Percentiles rank a stretch among this genome's conserved stretches.
Evolutionary conservation across 108 stramenopile genomes (phyloP).

Genomic region (Nannochloropsis salina): DNA sequence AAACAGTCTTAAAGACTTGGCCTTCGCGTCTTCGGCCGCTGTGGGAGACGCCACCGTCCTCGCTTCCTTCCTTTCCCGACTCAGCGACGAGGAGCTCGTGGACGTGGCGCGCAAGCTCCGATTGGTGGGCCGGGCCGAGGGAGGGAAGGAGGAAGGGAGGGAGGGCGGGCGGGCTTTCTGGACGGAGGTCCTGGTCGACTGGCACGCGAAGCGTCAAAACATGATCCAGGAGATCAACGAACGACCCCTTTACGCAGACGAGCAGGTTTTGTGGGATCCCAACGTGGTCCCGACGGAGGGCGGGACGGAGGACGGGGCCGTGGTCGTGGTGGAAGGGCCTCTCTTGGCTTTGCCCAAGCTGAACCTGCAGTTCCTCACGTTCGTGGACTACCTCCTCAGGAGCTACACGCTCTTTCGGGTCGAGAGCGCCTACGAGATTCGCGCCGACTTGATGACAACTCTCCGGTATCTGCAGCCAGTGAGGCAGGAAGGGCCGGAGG

Average conservation of each 20-base stretch:
- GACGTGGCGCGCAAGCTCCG: conserved; percentile 67
- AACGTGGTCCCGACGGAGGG: conserved; percentile 39
- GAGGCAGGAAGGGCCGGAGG: conserved; percentile 19
- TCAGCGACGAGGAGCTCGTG: conserved; percentile 57
- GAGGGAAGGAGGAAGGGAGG: neutral
- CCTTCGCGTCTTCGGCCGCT: conserved; percentile 64
- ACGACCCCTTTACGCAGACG: conserved; percentile 79
- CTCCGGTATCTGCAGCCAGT: conserved; percentile 61
- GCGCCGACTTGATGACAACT: conserved; percentile 77
- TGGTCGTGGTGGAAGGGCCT: neutral
- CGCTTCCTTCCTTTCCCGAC: conserved; percentile 50
- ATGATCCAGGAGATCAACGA: conserved; percentile 33
- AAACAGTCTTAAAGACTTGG: conserved; percentile 58
- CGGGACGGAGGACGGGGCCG: neutral
- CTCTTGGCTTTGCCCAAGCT: conserved; percentile 77
- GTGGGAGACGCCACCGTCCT: conserved; percentile 54
- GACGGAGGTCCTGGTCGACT: conserved; percentile 59
- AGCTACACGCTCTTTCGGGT: conserved; percentile 79
- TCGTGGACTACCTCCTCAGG: conserved; percentile 77
- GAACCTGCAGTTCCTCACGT: conserved; percentile 75
- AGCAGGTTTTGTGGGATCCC: conserved; percentile 78
- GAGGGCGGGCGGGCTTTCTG: conserved; percentile 43
- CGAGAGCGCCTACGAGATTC: conserved; percentile 85
- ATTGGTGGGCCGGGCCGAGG: conserved; percentile 50
- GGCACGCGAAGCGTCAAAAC: neutral